Conservation (phyloP, 2,329 filamentous ascomycete genomes). For the Pseudocercospora vitis region DNA sequence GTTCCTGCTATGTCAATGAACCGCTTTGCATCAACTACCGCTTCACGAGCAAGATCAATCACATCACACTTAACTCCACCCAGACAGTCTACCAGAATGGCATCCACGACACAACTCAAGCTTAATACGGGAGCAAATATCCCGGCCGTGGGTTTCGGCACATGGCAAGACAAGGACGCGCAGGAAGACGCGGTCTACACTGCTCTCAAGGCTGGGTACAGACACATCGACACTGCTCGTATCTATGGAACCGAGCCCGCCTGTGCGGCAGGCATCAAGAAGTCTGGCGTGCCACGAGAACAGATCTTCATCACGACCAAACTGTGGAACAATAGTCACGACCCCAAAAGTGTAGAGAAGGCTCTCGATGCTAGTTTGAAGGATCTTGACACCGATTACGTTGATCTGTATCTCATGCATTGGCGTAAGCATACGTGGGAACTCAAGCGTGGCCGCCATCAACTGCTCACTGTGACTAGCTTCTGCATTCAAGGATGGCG, state of each 20-base stretch:
- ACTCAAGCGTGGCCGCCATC: too few species aligned
- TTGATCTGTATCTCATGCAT: constrained; percentile 71
- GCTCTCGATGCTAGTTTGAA: constrained; percentile 61
- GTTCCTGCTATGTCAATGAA: constrained; percentile 5
- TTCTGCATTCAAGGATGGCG: constrained; percentile 38
- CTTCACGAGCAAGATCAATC: constrained; percentile 23
- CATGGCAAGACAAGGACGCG: constrained; percentile 54
- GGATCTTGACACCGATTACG: constrained; percentile 63
- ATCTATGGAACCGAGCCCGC: constrained; percentile 61
- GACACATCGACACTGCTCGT: constrained; percentile 53
- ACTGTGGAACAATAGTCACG: constrained; percentile 57
- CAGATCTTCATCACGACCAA: constrained; percentile 66
- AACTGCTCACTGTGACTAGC: neutral
- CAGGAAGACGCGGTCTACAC: constrained; percentile 50
- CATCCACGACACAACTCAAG: constrained; percentile 36
- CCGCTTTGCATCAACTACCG: constrained; percentile 10
- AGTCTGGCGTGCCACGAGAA: constrained; percentile 62
- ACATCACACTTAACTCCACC: constrained; percentile 11
- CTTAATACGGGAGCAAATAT: constrained; percentile 42
- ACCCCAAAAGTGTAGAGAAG: constrained; percentile 61
- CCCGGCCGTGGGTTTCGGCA: constrained; percentile 48
- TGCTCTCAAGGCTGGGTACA: constrained; percentile 54
- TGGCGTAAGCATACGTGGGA: constrained; percentile 60
- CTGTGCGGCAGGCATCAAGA: constrained; percentile 63
- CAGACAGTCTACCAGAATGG: constrained; percentile 31